Conservation (phyloP, 164 flowering plant genomes). For the Sedum album region DNA sequence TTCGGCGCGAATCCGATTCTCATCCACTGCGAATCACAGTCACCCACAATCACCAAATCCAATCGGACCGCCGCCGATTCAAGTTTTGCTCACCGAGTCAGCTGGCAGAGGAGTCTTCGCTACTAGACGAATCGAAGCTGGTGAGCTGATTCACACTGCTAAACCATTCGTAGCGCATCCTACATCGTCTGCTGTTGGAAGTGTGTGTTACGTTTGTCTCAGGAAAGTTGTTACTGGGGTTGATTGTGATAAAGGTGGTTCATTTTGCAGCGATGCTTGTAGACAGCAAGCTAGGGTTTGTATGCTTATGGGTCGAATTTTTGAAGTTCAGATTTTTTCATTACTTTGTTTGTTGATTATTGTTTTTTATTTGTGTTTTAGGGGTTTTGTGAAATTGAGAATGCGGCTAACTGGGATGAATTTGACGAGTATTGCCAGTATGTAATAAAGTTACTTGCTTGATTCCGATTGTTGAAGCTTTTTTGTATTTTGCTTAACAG, state of each 20-base stretch:
- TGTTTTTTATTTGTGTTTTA: slow-evolving; percentile 14
- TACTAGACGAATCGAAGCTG: slow-evolving; percentile 56
- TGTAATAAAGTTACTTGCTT: slow-evolving; percentile 14
- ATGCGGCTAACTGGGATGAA: slow-evolving; percentile 54
- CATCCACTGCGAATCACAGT: neutral
- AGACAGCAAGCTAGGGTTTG: slow-evolving; percentile 36
- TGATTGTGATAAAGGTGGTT: neutral
- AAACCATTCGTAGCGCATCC: slow-evolving; percentile 67
- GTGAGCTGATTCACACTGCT: slow-evolving; percentile 83
- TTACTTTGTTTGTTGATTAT: neutral
- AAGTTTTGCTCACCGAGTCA: slow-evolving; percentile 57
- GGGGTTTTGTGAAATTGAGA: slow-evolving; percentile 62
- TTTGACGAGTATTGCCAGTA: slow-evolving; percentile 72
- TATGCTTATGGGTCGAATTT: neutral
- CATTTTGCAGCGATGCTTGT: slow-evolving; percentile 61
- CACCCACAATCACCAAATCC: slow-evolving; percentile 8
- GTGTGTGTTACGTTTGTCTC: slow-evolving; percentile 56
- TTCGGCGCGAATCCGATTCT: neutral
- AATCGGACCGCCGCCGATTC: slow-evolving; percentile 69
- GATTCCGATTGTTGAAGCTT: neutral
- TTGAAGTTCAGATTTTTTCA: neutral
- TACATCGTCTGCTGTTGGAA: slow-evolving; percentile 29
- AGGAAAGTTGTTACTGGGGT: slow-evolving; percentile 12
- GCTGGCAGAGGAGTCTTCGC: slow-evolving; percentile 90
- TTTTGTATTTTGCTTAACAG: no score